phyloP scores from a whole-genome alignment of 2,329 filamentous ascomycete genomes.

The Diplodia corticola region DNA sequence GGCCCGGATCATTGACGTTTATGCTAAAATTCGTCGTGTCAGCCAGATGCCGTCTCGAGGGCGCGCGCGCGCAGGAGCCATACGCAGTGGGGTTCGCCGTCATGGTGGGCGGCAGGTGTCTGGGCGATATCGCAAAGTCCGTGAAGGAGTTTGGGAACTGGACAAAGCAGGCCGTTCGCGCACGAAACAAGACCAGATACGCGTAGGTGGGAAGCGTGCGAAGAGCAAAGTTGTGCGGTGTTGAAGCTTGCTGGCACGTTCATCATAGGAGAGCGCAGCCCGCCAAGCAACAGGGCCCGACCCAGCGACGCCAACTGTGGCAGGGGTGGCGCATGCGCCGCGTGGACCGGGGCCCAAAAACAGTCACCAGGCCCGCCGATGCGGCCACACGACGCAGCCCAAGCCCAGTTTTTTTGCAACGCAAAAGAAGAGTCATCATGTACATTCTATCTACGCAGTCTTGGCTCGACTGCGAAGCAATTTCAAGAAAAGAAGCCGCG shows the following conservation, averaged over 20 bases:
- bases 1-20: conserved; percentile 69
- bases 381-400: not conserved
- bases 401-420: not conserved
- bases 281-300: conserved; percentile 22
- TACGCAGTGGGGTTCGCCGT: conserved; percentile 45
- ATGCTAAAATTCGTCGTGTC: conserved; percentile 52
- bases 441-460: conserved; percentile 20
- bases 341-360: conserved; percentile 3
- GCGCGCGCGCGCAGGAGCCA: conserved; percentile 17
- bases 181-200: conserved; percentile 3
- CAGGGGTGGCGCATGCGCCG: conserved; percentile 14
- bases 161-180: conserved; percentile 16
- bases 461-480: conserved; percentile 1
- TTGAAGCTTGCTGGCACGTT: conserved; percentile 22
- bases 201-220: conserved; percentile 6
- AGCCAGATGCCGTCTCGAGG: conserved; percentile 3
- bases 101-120: conserved; percentile 35
- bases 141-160: not conserved
- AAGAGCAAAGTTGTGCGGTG: conserved; percentile 20
- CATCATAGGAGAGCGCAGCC: conserved; percentile 19
- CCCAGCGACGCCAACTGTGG: conserved; percentile 10
- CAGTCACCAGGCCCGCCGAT: conserved; percentile 11
- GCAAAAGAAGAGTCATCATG: not conserved
- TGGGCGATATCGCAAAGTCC: conserved; percentile 12
- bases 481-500: not conserved